Conservation (phyloP, 352 stramenopile species). For the Globisporangium sylvaticum region DNA sequence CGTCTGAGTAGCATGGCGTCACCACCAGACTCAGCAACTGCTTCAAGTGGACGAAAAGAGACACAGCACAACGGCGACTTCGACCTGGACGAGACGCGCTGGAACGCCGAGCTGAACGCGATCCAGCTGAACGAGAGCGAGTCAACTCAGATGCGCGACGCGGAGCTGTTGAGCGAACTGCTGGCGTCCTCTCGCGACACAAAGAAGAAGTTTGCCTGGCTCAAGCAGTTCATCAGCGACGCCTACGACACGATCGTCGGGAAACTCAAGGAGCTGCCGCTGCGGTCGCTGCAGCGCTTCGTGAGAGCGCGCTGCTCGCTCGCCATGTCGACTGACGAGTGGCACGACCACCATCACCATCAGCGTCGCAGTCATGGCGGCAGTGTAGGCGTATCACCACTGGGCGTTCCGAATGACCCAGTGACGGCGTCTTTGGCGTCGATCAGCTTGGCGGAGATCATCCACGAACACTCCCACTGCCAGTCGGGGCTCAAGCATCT, state of each 20-base stretch:
- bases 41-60: background rate
- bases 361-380: conserved; percentile 13
- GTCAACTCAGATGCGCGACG: background rate
- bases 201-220: conserved; percentile 35
- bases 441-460: conserved; percentile 34
- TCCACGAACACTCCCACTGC: conserved; percentile 63
- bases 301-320: conserved; percentile 37
- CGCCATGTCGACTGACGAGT: conserved; percentile 45
- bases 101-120: conserved; percentile 8
- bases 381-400: background rate
- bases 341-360: conserved; percentile 19
- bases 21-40: background rate
- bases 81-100: conserved; percentile 17
- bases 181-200: conserved; percentile 36
- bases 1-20: background rate
- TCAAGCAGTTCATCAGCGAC: conserved; percentile 72
- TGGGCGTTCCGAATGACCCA: conserved; percentile 1
- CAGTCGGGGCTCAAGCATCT: conserved; percentile 50
- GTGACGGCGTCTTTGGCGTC: conserved; percentile 14
- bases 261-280: conserved; percentile 34
- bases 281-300: conserved; percentile 18
- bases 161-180: conserved; percentile 20
- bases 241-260: conserved; percentile 67
- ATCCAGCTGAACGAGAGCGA: conserved; percentile 31
- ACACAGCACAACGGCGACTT: conserved; percentile 13